These are phyloP conservation scores for Flaveria bidentis DNA, from an alignment of 129 eudicot species.

Conservation along the genomic window DNA sequence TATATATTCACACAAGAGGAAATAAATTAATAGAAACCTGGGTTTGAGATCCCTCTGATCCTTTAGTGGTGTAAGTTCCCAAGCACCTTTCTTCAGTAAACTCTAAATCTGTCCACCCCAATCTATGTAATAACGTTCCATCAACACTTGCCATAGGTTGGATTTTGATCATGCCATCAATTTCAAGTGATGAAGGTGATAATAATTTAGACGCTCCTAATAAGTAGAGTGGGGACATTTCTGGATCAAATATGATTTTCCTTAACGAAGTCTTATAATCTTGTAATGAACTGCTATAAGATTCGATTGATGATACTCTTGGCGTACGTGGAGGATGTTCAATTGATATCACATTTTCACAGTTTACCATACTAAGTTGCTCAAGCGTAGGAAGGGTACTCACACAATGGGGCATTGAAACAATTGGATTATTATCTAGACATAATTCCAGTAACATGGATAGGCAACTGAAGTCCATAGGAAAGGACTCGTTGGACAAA, in stretches of 20 bases:
- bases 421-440: slow-evolving; percentile 18
- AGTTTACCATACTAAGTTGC: not conserved
- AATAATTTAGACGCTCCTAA: not conserved
- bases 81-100: not conserved
- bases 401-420: not conserved
- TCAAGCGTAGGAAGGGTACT: too few species aligned
- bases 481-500: slow-evolving; percentile 11
- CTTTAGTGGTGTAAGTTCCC: not conserved
- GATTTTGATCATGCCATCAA: slow-evolving; percentile 15
- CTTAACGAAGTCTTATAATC: not conserved
- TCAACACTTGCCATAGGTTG: slow-evolving; percentile 11
- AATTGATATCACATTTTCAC: not conserved
- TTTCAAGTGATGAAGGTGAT: not conserved
- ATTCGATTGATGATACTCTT: not conserved
- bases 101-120: slow-evolving; percentile 13
- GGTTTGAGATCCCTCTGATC: not conserved
- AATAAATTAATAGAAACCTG: slow-evolving; percentile 1
- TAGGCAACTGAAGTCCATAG: slow-evolving; percentile 9
- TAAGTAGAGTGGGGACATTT: slow-evolving; percentile 17
- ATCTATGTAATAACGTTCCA: not conserved
- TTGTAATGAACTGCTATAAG: not conserved
- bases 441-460: not conserved
- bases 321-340: slow-evolving; percentile 21
- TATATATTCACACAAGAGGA: not conserved
- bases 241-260: slow-evolving; percentile 20